Percentiles rank a stretch among this genome's conserved stretches.
Evolutionary conservation across 1,139 yeast species (phyloP).

Genomic region (Sugiyamaella japonica): DNA sequence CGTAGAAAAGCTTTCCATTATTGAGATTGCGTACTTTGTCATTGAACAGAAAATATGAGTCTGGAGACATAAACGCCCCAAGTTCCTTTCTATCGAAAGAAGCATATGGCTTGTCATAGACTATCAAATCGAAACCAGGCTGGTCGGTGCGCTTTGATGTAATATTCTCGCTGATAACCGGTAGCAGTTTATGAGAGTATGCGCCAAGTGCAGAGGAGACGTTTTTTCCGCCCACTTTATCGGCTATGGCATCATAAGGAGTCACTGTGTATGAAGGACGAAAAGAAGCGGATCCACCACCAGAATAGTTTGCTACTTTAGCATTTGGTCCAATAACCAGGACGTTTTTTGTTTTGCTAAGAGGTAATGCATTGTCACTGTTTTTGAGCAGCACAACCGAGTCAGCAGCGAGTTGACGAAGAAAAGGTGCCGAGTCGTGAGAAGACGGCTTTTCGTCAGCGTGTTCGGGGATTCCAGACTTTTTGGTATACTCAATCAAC

Average conservation of each 20-base stretch:
- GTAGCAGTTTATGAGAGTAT: slow-evolving; percentile 12
- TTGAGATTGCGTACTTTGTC: slow-evolving; percentile 44
- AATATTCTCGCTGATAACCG: slow-evolving; percentile 7
- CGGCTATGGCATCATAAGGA: slow-evolving; percentile 48
- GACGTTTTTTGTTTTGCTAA: slow-evolving; percentile 43
- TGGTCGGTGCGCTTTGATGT: slow-evolving; percentile 40
- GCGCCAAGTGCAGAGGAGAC: slow-evolving; percentile 25
- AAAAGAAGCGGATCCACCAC: slow-evolving; percentile 57
- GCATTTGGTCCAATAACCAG: slow-evolving; percentile 58
- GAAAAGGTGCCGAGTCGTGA: slow-evolving; percentile 47
- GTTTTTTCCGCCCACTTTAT: slow-evolving; percentile 38
- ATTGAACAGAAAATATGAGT: slow-evolving; percentile 48
- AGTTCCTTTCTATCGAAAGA: slow-evolving; percentile 42
- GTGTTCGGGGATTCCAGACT: slow-evolving; percentile 48
- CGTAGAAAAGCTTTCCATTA: slow-evolving; percentile 40
- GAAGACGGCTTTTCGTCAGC: slow-evolving; percentile 47
- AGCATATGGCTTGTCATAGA: slow-evolving; percentile 46
- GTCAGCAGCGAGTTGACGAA: slow-evolving; percentile 53
- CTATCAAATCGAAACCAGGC: slow-evolving; percentile 45
- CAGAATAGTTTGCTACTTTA: slow-evolving; percentile 46
- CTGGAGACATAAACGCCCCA: slow-evolving; percentile 41
- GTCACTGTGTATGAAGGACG: slow-evolving; percentile 48
- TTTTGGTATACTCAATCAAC: slow-evolving; percentile 47
- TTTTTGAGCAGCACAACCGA: slow-evolving; percentile 55
- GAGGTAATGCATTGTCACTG: slow-evolving; percentile 48